Conservation (phyloP, 1,284 basidiomycete species). For the Boletus sp. region DNA sequence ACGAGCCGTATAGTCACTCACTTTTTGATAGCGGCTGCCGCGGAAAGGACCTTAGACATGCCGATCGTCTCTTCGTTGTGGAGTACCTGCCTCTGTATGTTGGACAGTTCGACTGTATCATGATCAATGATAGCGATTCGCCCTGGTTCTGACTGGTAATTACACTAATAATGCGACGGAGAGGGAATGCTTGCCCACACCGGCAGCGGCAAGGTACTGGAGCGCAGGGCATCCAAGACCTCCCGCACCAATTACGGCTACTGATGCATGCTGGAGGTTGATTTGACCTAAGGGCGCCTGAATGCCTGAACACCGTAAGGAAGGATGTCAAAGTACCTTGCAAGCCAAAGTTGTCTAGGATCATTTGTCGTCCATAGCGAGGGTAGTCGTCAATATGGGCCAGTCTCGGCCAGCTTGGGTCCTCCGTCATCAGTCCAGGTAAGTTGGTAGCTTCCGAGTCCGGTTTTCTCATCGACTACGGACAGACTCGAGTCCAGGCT, state of each 20-base stretch:
- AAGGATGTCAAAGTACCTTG: slow-evolving; percentile 46
- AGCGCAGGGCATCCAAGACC: slow-evolving; percentile 95
- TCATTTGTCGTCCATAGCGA: slow-evolving; percentile 97
- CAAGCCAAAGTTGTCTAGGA: slow-evolving; percentile 86
- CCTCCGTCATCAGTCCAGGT: slow-evolving; percentile 6
- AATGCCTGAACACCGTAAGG: slow-evolving; percentile 1
- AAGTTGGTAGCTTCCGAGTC: neutral
- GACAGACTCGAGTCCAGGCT: too few species aligned
- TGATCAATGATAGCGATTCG: slow-evolving; percentile 87
- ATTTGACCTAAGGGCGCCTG: slow-evolving; percentile 67
- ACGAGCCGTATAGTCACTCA: slow-evolving; percentile 39
- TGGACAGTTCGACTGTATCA: slow-evolving; percentile 87
- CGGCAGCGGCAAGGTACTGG: slow-evolving; percentile 90
- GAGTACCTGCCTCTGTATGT: slow-evolving; percentile 91
- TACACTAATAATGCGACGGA: slow-evolving; percentile 3
- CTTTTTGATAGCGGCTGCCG: slow-evolving; percentile 58
- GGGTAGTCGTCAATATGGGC: slow-evolving; percentile 69
- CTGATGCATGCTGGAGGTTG: slow-evolving; percentile 69
- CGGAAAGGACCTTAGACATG: slow-evolving; percentile 80
- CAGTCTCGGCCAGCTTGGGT: slow-evolving; percentile 20
- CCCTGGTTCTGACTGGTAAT: slow-evolving; percentile 42
- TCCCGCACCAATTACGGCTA: slow-evolving; percentile 91
- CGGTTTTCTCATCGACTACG: too few species aligned
- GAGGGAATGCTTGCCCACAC: slow-evolving; percentile 63
- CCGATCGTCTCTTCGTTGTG: slow-evolving; percentile 84